Evolutionary conservation across 495 filamentous ascomycete genomes (phyloP).

Genomic region (Zalerion maritima): DNA sequence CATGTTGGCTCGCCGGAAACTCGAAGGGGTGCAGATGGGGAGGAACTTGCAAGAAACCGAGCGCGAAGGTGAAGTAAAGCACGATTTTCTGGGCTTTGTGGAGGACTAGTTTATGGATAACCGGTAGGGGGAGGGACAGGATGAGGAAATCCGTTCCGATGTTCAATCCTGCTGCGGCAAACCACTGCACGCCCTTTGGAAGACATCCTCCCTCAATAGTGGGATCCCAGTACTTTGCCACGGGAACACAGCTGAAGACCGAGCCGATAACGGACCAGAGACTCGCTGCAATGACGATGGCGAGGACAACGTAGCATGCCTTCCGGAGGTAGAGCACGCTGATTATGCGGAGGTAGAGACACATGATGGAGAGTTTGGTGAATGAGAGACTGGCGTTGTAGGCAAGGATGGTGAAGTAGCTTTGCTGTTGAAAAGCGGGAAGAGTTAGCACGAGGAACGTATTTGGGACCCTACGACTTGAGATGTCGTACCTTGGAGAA

Average conservation of each 20-base stretch:
- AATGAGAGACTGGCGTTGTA: conserved; percentile 13
- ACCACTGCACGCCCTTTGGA: conserved; percentile 1
- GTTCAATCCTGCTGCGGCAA: conserved; percentile 16
- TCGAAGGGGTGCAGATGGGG: too few species aligned
- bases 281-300: conserved; percentile 9
- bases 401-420: conserved; percentile 11
- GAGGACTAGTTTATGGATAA: conserved; percentile 18
- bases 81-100: conserved; percentile 18
- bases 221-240: conserved; percentile 20
- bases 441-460: too few species aligned
- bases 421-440: too few species aligned
- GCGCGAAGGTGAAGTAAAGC: conserved; percentile 20
- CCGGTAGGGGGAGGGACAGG: conserved; percentile 19
- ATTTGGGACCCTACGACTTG: too few species aligned
- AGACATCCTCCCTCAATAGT: conserved; percentile 15
- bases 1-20: too few species aligned
- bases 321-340: conserved; percentile 4
- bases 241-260: conserved; percentile 26
- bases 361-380: conserved; percentile 16
- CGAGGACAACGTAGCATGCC: conserved; percentile 9
- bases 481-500: too few species aligned
- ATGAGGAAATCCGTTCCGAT: conserved; percentile 30
- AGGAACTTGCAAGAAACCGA: conserved; percentile 19
- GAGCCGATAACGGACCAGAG: conserved; percentile 12
- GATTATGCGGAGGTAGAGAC: conserved; percentile 17